phyloP scores from a whole-genome alignment of 345 rosid species.

The Jatropha curcas region DNA sequence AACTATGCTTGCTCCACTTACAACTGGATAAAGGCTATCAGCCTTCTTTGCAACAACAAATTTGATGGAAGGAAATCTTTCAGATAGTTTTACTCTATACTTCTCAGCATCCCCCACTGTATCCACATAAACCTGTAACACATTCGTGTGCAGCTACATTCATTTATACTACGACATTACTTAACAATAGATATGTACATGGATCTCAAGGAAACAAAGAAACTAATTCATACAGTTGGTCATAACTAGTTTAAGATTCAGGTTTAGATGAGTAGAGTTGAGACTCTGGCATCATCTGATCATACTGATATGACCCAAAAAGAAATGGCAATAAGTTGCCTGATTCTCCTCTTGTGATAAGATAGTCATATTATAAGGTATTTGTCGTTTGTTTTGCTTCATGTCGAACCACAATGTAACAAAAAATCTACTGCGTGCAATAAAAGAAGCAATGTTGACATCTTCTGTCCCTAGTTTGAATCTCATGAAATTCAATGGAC shows the following conservation, averaged over 20 bases:
- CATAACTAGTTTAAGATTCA: neutral
- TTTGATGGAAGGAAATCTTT: constrained; percentile 77
- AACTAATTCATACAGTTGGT: neutral
- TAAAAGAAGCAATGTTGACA: too few relatives aligned
- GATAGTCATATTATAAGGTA: neutral
- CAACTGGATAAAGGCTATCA: constrained; percentile 91
- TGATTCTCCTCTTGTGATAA: neutral
- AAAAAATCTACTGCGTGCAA: too few relatives aligned
- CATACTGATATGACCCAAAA: neutral
- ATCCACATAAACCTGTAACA: constrained; percentile 77
- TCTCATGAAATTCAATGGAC: neutral
- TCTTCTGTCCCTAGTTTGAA: neutral
- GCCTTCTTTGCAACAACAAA: constrained; percentile 96
- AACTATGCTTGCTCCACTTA: constrained; percentile 94
- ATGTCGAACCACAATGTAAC: neutral
- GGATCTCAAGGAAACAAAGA: neutral
- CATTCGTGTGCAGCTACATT: constrained; percentile 6
- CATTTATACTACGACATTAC: constrained; percentile 3
- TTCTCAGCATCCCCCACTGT: constrained; percentile 94
- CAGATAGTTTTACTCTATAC: constrained; percentile 69
- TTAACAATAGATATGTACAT: neutral
- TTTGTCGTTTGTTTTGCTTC: neutral
- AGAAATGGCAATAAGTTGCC: neutral
- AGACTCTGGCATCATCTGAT: neutral
- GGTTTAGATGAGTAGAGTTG: neutral